Percentiles rank a stretch among this genome's conserved stretches.
Evolutionary conservation across 129 eudicot species (phyloP).

Genomic region (Calendula officinalis): DNA sequence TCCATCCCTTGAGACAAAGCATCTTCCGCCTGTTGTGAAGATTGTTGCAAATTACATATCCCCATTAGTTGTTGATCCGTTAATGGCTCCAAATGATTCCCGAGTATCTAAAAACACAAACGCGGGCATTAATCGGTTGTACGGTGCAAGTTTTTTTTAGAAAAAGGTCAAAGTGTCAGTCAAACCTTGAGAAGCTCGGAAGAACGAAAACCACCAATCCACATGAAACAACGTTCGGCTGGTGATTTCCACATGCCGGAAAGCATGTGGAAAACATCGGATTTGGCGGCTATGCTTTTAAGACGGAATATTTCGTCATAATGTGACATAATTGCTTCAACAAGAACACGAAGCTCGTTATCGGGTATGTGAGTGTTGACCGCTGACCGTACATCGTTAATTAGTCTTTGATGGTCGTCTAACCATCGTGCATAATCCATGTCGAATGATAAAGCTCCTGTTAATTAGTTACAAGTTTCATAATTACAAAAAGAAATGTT

Average conservation of each 20-base stretch:
- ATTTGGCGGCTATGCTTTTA: conserved; percentile 65
- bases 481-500: neutral
- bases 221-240: conserved; percentile 95
- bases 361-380: conserved; percentile 60
- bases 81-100: conserved; percentile 78
- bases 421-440: conserved; percentile 84
- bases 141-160: neutral
- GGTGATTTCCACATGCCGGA: conserved; percentile 99
- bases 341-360: conserved; percentile 65
- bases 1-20: conserved; percentile 99
- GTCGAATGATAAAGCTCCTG: conserved; percentile 91
- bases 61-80: conserved; percentile 93
- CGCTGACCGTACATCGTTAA: conserved; percentile 75
- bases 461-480: neutral
- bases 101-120: conserved; percentile 53
- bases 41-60: conserved; percentile 83
- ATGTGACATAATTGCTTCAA: conserved; percentile 83
- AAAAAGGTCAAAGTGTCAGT: conserved; percentile 6
- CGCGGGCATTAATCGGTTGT: neutral
- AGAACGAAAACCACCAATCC: conserved; percentile 97
- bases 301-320: conserved; percentile 77
- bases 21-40: conserved; percentile 96
- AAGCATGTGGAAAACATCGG: conserved; percentile 91
- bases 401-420: conserved; percentile 82
- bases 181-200: conserved; percentile 95